A percentile compares a stretch with the other conserved stretches of the same genome.
phyloP scores from a whole-genome alignment of 192 early-diverging fungal genomes.

The Coemansia sp. region DNA sequence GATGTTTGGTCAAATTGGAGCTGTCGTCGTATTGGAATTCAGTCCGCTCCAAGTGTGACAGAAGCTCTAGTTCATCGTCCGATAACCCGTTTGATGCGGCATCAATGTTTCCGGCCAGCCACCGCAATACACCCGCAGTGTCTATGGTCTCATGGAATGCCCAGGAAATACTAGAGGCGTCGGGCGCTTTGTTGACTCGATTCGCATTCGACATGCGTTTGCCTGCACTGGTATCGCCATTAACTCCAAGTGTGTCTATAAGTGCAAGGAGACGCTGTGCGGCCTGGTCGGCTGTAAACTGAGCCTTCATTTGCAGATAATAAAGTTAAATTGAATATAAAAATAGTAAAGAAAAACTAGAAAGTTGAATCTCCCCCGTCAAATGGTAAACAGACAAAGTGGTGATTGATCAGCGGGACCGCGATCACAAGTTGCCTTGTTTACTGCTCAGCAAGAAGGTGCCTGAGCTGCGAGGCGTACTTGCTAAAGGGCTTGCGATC shows the following conservation, averaged over 20 bases:
- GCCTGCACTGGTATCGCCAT: neutral
- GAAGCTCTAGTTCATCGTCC: conserved; percentile 36
- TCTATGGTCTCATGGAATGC: conserved; percentile 50
- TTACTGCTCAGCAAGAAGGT: neutral
- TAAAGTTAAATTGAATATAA: neutral
- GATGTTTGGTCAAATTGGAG: neutral
- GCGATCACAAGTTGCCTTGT: neutral
- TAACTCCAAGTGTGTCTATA: conserved; percentile 20
- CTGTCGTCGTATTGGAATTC: conserved; percentile 13
- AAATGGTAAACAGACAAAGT: neutral
- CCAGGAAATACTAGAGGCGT: conserved; percentile 51
- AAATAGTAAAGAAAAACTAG: conserved; percentile 8
- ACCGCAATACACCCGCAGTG: conserved; percentile 38
- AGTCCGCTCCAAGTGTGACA: conserved; percentile 36
- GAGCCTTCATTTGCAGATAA: conserved; percentile 17
- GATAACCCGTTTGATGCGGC: conserved; percentile 36
- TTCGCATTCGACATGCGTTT: neutral
- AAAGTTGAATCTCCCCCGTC: neutral
- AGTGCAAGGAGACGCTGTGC: conserved; percentile 41
- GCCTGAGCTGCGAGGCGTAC: neutral
- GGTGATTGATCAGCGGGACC: neutral
- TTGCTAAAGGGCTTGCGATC: neutral
- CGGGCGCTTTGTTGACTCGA: neutral
- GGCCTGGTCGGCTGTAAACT: conserved; percentile 31
- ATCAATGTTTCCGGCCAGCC: conserved; percentile 38